A percentile compares a stretch with the other conserved stretches of the same genome.
Conservation (phyloP, 169 alveolate species). For the Plasmodium vinckei region DNA sequence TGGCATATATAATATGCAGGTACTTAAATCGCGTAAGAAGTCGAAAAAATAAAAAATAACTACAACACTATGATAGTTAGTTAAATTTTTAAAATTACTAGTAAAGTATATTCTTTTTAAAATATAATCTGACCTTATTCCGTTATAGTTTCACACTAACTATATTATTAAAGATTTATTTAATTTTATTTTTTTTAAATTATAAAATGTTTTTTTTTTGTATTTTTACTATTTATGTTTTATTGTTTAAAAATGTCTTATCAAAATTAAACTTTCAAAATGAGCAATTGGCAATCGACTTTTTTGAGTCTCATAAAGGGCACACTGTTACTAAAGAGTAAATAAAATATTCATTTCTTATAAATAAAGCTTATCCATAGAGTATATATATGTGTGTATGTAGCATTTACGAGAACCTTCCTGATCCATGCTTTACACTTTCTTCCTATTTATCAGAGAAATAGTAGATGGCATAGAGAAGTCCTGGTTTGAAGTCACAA, state of each 20-base stretch:
- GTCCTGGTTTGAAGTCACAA: constrained; percentile 61
- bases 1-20: too few species aligned
- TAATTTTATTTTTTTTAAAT: constrained; percentile 23
- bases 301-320: constrained; percentile 41
- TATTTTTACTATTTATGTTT: constrained; percentile 29
- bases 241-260: constrained; percentile 54
- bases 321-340: constrained; percentile 64
- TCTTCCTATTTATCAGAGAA: constrained; percentile 30
- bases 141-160: constrained; percentile 5
- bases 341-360: not conserved
- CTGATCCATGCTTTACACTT: not conserved
- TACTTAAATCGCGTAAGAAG: too few species aligned
- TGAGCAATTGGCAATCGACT: constrained; percentile 51
- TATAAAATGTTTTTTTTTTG: constrained; percentile 42
- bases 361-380: not conserved
- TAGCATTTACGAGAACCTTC: not conserved
- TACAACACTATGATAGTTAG: not conserved
- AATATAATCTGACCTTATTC: constrained; percentile 1
- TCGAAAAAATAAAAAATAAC: too few species aligned
- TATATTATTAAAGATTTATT: constrained; percentile 9
- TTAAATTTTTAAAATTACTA: not conserved
- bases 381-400: not conserved
- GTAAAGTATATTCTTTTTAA: not conserved
- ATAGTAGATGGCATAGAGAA: constrained; percentile 64
- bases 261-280: constrained; percentile 64